phyloP scores from a whole-genome alignment of 495 filamentous ascomycete species.

The Aspergillus nanangensis region DNA sequence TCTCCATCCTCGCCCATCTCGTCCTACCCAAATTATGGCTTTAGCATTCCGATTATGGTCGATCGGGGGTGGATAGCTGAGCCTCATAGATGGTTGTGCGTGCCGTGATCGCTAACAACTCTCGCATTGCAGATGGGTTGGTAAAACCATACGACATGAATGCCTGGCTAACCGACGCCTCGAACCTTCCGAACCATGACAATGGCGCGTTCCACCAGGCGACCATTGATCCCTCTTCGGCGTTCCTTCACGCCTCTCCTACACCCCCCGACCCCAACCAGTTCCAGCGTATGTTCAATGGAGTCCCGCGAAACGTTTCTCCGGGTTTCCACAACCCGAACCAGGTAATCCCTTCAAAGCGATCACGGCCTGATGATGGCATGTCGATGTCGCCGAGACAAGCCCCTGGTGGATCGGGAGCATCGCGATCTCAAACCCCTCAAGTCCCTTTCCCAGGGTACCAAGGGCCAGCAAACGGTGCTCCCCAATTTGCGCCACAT shows the following conservation, averaged over 20 bases:
- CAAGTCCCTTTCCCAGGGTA: conserved; percentile 63
- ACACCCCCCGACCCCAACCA: conserved; percentile 58
- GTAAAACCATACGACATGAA: conserved; percentile 64
- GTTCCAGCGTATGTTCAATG: conserved; percentile 75
- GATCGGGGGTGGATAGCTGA: conserved; percentile 16
- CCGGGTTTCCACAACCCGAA: conserved; percentile 72
- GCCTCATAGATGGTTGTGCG: conserved; percentile 3
- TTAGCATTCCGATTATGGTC: conserved; percentile 1
- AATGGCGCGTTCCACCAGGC: conserved; percentile 67
- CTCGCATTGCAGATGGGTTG: conserved; percentile 51
- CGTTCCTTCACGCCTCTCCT: conserved; percentile 47
- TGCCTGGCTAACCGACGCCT: conserved; percentile 77
- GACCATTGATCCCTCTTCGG: conserved; percentile 51
- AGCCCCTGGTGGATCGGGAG: conserved; percentile 66
- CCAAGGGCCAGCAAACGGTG: conserved; percentile 54
- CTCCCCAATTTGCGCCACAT: conserved; percentile 45
- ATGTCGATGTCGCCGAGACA: conserved; percentile 78
- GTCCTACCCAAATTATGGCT: conserved; percentile 7
- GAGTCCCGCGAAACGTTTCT: conserved; percentile 72
- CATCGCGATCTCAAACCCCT: conserved; percentile 90
- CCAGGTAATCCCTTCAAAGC: conserved; percentile 81
- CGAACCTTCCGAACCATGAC: conserved; percentile 66
- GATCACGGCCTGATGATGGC: conserved; percentile 80
- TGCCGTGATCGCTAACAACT: conserved; percentile 19
- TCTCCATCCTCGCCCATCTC: background rate